Evolutionary conservation across 2,329 filamentous ascomycete species (phyloP).

Genomic region (Penicillium concentricum): DNA sequence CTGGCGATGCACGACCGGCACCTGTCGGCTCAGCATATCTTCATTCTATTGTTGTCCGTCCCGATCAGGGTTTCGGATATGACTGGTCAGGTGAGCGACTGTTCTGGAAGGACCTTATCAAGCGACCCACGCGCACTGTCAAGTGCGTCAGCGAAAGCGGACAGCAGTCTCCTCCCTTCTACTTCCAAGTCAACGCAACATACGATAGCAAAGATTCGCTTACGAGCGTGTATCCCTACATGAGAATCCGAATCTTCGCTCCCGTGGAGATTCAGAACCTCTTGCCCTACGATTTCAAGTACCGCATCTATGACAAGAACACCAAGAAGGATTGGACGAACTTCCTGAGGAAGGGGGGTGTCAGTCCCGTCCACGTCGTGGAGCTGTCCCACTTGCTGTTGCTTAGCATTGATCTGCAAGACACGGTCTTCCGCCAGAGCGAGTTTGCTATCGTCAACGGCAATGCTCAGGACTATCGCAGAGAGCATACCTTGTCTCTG

Average conservation of each 20-base stretch:
- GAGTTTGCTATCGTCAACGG: conserved; percentile 98
- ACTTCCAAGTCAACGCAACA: conserved; percentile 89
- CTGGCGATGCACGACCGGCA: conserved; percentile 83
- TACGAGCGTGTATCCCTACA: conserved; percentile 84
- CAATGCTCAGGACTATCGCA: conserved; percentile 80
- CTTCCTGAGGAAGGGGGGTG: conserved; percentile 91
- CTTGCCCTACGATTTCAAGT: conserved; percentile 97
- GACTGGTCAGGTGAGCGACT: conserved; percentile 87
- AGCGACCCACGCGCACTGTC: conserved; percentile 79
- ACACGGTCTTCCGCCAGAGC: conserved; percentile 89
- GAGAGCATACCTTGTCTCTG: conserved; percentile 74
- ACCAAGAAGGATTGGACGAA: conserved; percentile 99
- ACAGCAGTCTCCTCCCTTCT: conserved; percentile 77
- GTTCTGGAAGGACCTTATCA: conserved; percentile 90
- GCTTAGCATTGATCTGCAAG: conserved; percentile 93
- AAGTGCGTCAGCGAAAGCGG: conserved; percentile 84
- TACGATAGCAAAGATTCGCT: conserved; percentile 83
- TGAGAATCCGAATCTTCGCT: conserved; percentile 87
- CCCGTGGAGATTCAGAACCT: conserved; percentile 94
- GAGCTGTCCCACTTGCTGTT: conserved; percentile 91
- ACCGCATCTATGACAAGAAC: conserved; percentile 97
- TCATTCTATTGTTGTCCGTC: conserved; percentile 82
- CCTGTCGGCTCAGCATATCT: conserved; percentile 90
- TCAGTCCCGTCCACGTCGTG: conserved; percentile 95
- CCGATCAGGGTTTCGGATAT: conserved; percentile 95